Evolutionary conservation across 257 asterid species (phyloP).

Genomic region (Jasminum sambac): DNA sequence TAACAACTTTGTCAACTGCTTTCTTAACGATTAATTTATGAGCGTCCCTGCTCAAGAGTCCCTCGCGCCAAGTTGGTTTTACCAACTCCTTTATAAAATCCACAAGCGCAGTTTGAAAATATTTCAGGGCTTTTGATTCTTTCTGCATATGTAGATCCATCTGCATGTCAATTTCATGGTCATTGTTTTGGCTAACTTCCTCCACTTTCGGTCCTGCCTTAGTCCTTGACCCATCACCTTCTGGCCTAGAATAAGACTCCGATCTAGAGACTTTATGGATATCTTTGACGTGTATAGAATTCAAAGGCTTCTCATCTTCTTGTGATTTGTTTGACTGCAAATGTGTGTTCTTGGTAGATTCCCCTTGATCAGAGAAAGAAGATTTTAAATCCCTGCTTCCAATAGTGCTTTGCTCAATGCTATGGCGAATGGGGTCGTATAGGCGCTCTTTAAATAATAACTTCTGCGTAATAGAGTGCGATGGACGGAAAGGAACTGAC

Average conservation of each 20-base stretch:
- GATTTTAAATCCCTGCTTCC: slow-evolving; percentile 31
- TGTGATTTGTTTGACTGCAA: slow-evolving; percentile 37
- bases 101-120: slow-evolving; percentile 65
- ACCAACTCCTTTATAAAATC: slow-evolving; percentile 76
- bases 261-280: slow-evolving; percentile 30
- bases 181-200: slow-evolving; percentile 38
- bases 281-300: slow-evolving; percentile 34
- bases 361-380: slow-evolving; percentile 53
- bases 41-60: slow-evolving; percentile 77
- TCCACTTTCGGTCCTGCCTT: slow-evolving; percentile 37
- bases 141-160: slow-evolving; percentile 32
- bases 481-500: slow-evolving; percentile 72
- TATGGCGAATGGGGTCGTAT: slow-evolving; percentile 50
- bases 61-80: slow-evolving; percentile 78
- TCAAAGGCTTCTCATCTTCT: slow-evolving; percentile 43
- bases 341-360: slow-evolving; percentile 39
- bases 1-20: slow-evolving; percentile 66
- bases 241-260: slow-evolving; percentile 32
- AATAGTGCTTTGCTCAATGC: slow-evolving; percentile 36
- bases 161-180: slow-evolving; percentile 35
- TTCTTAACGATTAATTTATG: slow-evolving; percentile 76
- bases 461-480: slow-evolving; percentile 50
- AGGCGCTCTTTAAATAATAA: slow-evolving; percentile 49
- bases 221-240: slow-evolving; percentile 33
- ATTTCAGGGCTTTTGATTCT: slow-evolving; percentile 50